Conservation (phyloP, 129 eudicot genomes). For the Flaveria brownii region DNA sequence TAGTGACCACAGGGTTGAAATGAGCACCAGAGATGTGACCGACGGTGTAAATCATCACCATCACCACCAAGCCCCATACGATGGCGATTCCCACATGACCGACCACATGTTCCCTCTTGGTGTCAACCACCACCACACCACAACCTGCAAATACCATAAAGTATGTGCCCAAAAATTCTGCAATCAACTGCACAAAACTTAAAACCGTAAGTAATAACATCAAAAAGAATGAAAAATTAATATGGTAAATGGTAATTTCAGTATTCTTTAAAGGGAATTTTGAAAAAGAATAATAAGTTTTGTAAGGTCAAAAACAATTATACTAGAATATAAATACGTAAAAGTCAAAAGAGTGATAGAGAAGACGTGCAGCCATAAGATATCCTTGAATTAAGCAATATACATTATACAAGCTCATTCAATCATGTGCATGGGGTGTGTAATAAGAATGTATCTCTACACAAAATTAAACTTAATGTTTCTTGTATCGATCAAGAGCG, state of each 20-base stretch:
- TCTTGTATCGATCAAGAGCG: background rate
- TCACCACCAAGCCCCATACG: conserved; percentile 88
- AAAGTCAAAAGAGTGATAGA: background rate
- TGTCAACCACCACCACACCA: conserved; percentile 64
- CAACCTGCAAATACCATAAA: conserved; percentile 86
- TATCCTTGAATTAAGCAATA: background rate
- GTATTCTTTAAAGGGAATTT: background rate
- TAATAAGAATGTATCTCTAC: background rate
- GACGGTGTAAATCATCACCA: conserved; percentile 86
- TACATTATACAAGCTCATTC: background rate
- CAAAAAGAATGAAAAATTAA: background rate
- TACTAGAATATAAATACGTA: background rate
- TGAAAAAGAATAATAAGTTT: background rate
- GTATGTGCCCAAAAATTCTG: conserved; percentile 75
- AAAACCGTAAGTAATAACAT: background rate
- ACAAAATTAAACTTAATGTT: background rate
- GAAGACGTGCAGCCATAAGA: conserved; percentile 9
- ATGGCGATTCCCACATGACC: conserved; percentile 67
- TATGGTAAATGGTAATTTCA: background rate
- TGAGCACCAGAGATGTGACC: conserved; percentile 98
- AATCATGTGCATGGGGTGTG: background rate
- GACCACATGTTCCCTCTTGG: conserved; percentile 41
- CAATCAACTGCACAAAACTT: conserved; percentile 50
- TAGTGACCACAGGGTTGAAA: conserved; percentile 87
- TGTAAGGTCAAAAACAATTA: background rate